These are phyloP conservation scores for Exophiala oligosperma DNA, from an alignment of 2,329 filamentous ascomycete species.

Conservation along the genomic window DNA sequence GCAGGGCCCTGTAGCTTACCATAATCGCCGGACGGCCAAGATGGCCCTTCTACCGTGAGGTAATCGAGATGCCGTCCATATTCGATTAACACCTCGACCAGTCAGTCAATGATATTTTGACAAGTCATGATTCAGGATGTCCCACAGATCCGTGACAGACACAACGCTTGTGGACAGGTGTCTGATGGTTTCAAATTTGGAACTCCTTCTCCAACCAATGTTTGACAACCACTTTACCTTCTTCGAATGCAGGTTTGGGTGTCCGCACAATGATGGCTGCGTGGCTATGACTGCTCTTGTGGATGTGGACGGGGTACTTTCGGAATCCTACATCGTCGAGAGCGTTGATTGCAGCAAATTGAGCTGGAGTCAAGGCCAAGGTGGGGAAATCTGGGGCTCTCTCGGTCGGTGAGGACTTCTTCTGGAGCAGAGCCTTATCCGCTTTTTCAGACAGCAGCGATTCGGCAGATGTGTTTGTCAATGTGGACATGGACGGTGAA, in stretches of 20 bases:
- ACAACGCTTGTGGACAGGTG: neutral
- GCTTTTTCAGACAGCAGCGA: constrained; percentile 31
- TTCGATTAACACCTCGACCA: neutral
- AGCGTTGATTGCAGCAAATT: constrained; percentile 81
- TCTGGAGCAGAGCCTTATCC: constrained; percentile 32
- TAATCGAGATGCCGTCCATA: neutral
- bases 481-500: constrained; percentile 5
- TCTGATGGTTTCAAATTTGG: constrained; percentile 46
- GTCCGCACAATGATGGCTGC: constrained; percentile 84
- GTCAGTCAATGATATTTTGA: neutral
- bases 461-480: constrained; percentile 16
- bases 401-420: constrained; percentile 22
- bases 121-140: neutral
- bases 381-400: constrained; percentile 59
- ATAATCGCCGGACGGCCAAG: neutral
- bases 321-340: constrained; percentile 65
- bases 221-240: constrained; percentile 73
- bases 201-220: constrained; percentile 84
- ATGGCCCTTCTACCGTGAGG: neutral
- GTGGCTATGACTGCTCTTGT: constrained; percentile 75
- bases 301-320: constrained; percentile 56
- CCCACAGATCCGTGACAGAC: neutral
- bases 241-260: constrained; percentile 65
- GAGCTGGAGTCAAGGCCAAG: constrained; percentile 73
- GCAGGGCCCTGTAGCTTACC: neutral